Evolutionary conservation across 768 basidiomycete genomes (phyloP), one percentile per base, ranked within the genome.

Genomic region (Amanita brunnescens): DNA sequence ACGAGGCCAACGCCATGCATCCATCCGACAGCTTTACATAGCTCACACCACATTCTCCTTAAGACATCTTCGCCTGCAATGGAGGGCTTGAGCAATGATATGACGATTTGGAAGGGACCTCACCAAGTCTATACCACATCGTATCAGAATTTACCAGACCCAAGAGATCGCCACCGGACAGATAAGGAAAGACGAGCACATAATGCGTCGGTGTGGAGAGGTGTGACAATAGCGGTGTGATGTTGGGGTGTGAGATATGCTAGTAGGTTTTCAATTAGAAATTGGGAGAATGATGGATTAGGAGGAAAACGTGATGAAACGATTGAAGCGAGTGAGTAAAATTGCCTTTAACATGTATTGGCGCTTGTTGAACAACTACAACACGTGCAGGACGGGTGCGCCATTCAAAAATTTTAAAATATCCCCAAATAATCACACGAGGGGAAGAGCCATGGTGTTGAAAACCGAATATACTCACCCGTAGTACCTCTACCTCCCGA

Each of bases 1-100:
- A 95, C 91, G 35, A 93, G 74, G 1, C 83, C 83, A 12, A 87
- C 85, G 34, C 78, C 73, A 60, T 95, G 91, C 79, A 95, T 83
- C 88, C 90, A 95, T 5, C 79, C 82, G 0, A 93, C 85, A 5
- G 84, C 91, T 32, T 77, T 75, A 53, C 77, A 80, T 3, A 95
- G 71, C 65, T 93, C 92, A 30, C 72, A 71, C 74, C 84, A 91
- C 42, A 93, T 81, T 23, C 88, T 67, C 40, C 79, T 67, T 3
- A 91, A 67, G 14, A 86, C 74, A 6, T 67, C 66, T 57, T 81
- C 77, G 23, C 62, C 70, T 69, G 47, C 10, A 30, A 51, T 33
- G 24, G 32, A 30, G 18, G 12, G 62, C n/a, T 43, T 37, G 14
- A 50, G 51, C 54, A 51, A 50, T 24, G 23, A 29, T 33, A 9